A percentile compares a stretch with the other conserved stretches of the same genome.
Evolutionary conservation across 2,329 filamentous ascomycete genomes (phyloP).

Genomic region (Gaeumannomyces tritici): DNA sequence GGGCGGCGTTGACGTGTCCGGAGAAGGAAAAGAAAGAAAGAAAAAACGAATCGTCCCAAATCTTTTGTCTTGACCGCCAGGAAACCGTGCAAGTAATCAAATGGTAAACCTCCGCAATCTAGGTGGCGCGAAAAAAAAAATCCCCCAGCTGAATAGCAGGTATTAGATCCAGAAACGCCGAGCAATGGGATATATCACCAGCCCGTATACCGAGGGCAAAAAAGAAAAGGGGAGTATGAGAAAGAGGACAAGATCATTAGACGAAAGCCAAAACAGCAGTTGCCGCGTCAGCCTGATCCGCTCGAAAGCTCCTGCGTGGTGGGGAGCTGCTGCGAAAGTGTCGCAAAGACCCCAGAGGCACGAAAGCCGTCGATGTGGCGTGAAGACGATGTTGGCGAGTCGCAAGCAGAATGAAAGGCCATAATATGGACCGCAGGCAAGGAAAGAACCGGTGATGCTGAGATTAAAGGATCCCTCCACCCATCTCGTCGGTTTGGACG

Average conservation of each 20-base stretch:
- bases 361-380: neutral
- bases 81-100: neutral
- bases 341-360: neutral
- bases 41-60: neutral
- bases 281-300: neutral
- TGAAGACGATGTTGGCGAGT: neutral
- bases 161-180: constrained; percentile 15
- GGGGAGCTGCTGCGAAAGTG: neutral
- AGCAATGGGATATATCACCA: constrained; percentile 12
- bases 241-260: constrained; percentile 12
- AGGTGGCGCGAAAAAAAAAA: neutral
- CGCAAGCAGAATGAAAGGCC: neutral
- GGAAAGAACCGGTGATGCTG: neutral
- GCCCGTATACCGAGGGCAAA: constrained; percentile 16
- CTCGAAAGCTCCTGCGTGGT: neutral
- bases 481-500: neutral
- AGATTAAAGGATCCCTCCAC: neutral
- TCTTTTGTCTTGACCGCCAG: neutral
- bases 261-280: neutral
- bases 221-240: constrained; percentile 4
- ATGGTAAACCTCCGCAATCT: neutral
- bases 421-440: neutral
- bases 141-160: constrained; percentile 1
- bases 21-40: neutral
- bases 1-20: neutral